Conservation (phyloP, 2,329 filamentous ascomycete species). For the Verruconis gallopava region DNA sequence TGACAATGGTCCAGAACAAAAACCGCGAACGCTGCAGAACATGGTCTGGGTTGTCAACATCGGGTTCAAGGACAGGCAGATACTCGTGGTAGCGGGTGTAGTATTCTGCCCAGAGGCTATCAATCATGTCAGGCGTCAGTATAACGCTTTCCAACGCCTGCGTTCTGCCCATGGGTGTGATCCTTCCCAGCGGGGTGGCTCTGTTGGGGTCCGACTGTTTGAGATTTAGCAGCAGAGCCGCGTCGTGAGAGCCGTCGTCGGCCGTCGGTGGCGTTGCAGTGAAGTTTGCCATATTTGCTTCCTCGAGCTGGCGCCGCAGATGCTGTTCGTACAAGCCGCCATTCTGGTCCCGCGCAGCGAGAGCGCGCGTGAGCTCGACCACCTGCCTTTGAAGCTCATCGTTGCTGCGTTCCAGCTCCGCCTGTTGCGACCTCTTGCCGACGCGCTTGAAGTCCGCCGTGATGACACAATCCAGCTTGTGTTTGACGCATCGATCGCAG, state of each 20-base stretch:
- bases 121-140: slow-evolving; percentile 30
- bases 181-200: slow-evolving; percentile 18
- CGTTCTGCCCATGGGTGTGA: slow-evolving; percentile 29
- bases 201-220: slow-evolving; percentile 32
- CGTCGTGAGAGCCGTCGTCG: slow-evolving; percentile 46
- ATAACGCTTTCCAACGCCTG: slow-evolving; percentile 39
- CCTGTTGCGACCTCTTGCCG: slow-evolving; percentile 69
- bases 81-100: slow-evolving; percentile 67
- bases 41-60: slow-evolving; percentile 51
- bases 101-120: slow-evolving; percentile 57
- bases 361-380: slow-evolving; percentile 37
- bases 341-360: slow-evolving; percentile 4
- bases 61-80: slow-evolving; percentile 58
- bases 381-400: slow-evolving; percentile 45
- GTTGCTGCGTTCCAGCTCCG: slow-evolving; percentile 54
- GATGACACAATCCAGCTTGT: slow-evolving; percentile 74
- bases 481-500: slow-evolving; percentile 65
- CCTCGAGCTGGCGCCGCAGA: background rate
- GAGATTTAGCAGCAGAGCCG: slow-evolving; percentile 52
- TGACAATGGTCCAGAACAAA: slow-evolving; percentile 74
- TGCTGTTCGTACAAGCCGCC: background rate
- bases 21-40: slow-evolving; percentile 68
- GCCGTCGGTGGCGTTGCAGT: slow-evolving; percentile 1
- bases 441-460: slow-evolving; percentile 79
- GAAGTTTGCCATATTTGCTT: slow-evolving; percentile 12